phyloP scores from a whole-genome alignment of 1,284 basidiomycete species.

The Thecaphora frezii region DNA sequence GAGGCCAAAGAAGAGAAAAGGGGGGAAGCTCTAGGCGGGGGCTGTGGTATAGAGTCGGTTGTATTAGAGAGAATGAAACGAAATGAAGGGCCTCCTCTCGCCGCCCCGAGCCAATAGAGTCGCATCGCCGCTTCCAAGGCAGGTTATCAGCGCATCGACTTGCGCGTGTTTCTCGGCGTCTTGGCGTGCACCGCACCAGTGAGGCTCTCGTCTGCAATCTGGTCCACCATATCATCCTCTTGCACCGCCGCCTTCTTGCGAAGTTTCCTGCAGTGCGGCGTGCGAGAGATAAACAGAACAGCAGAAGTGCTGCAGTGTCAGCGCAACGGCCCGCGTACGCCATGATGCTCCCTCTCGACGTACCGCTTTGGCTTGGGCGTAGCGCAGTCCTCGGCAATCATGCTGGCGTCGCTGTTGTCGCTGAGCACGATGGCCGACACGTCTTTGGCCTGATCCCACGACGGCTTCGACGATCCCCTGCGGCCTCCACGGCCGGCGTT shows the following conservation, averaged over 20 bases:
- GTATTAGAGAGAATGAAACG: no score
- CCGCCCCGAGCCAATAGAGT: no score
- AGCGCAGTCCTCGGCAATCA: conserved; percentile 15
- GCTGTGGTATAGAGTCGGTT: no score
- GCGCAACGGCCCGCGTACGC: no score
- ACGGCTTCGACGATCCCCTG: no score
- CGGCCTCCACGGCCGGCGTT: conserved; percentile 13
- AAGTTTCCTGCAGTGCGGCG: conserved; percentile 16
- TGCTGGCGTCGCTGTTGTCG: conserved; percentile 31
- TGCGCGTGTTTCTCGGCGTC: no score
- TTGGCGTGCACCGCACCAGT: no score
- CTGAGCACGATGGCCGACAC: conserved; percentile 12
- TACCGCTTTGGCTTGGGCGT: conserved; percentile 29
- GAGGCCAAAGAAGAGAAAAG: conserved; percentile 13
- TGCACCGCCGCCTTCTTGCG: conserved; percentile 39
- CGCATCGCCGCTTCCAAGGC: no score
- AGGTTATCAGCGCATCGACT: no score
- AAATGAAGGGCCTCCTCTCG: no score
- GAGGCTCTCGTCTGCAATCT: no score
- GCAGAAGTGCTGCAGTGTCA: not conserved
- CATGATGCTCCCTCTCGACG: not conserved
- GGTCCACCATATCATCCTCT: conserved; percentile 39
- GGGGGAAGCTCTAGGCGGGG: no score
- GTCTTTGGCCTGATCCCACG: not conserved
- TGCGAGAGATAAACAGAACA: not conserved